A percentile compares a stretch with the other conserved stretches of the same genome.
Conservation (phyloP, 129 eudicot species). For the Centella asiatica region DNA sequence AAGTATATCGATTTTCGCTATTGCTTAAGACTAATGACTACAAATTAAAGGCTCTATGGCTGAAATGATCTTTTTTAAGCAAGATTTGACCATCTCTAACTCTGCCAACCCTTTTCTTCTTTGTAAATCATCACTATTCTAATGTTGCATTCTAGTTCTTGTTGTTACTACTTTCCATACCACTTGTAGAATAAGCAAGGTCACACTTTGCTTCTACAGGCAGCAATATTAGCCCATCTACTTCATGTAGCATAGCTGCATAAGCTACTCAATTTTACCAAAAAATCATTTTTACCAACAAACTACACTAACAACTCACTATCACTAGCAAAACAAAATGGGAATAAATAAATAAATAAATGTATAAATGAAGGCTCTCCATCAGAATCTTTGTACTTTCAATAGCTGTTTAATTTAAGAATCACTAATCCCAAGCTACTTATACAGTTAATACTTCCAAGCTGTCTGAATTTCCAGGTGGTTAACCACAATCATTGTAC, state of each 20-base stretch:
- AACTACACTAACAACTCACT: background rate
- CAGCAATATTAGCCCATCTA: constrained; percentile 7
- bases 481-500: background rate
- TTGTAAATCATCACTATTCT: background rate
- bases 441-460: background rate
- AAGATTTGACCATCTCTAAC: too few species aligned
- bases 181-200: background rate
- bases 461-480: constrained; percentile 6
- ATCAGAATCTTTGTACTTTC: background rate
- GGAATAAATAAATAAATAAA: background rate
- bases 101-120: background rate
- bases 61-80: too few species aligned
- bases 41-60: too few species aligned
- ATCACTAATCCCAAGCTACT: constrained; percentile 4
- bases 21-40: too few species aligned
- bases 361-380: background rate
- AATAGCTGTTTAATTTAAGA: constrained; percentile 6
- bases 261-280: constrained; percentile 6
- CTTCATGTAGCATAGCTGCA: constrained; percentile 6
- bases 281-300: background rate
- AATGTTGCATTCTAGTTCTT: background rate
- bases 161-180: background rate
- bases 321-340: background rate
- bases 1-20: too few species aligned
- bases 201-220: background rate